phyloP scores from a whole-genome alignment of 2,329 filamentous ascomycete genomes.

The Myriosclerotinia curreyana region DNA sequence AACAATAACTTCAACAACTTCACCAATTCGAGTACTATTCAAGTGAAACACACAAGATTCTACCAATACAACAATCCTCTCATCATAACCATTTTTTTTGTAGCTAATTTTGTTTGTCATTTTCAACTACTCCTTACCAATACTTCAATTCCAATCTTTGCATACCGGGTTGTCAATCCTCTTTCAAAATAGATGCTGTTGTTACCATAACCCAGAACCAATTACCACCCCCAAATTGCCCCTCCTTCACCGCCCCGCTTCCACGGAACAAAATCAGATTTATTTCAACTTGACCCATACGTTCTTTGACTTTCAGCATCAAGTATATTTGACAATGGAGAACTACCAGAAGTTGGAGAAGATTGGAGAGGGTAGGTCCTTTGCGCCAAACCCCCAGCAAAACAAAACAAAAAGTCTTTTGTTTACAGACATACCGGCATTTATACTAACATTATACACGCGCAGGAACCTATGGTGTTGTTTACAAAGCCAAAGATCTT shows the following conservation, averaged over 20 bases:
- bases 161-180: neutral
- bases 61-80: constrained; percentile 2
- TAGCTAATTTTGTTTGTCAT: neutral
- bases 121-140: too few relatives aligned
- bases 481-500: constrained; percentile 90
- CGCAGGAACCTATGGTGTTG: constrained; percentile 86
- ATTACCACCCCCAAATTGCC: constrained; percentile 29
- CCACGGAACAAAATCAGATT: constrained; percentile 31
- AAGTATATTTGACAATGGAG: constrained; percentile 57
- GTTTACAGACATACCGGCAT: constrained; percentile 11
- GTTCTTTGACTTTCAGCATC: constrained; percentile 30
- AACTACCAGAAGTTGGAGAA: constrained; percentile 97
- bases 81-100: neutral
- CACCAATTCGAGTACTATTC: constrained; percentile 1
- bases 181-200: constrained; percentile 28
- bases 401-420: constrained; percentile 3
- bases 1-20: neutral
- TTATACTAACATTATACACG: constrained; percentile 28
- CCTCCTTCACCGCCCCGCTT: constrained; percentile 25
- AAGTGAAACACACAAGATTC: neutral
- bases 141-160: constrained; percentile 1
- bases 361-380: constrained; percentile 79
- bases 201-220: constrained; percentile 20
- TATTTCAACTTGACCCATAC: constrained; percentile 31
- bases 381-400: constrained; percentile 19